Evolutionary conservation across 495 filamentous ascomycete genomes (phyloP), one percentile per base, ranked within the genome.

Genomic region (Trichoderma gamsii): DNA sequence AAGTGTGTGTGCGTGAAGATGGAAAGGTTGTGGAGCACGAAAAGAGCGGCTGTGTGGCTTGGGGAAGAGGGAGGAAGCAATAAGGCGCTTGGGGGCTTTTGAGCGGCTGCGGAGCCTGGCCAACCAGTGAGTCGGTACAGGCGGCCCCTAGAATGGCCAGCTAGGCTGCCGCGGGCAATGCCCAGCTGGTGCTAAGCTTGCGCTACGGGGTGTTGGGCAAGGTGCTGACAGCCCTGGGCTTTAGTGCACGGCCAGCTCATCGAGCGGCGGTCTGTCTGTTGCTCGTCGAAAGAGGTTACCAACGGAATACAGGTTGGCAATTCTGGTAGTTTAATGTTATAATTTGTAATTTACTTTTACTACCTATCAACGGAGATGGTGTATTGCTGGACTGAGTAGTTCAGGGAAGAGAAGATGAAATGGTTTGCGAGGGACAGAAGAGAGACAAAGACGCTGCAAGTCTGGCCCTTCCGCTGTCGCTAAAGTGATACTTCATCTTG

Each of bases 1-100:
- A 61, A 61, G 56, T 61, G 56, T 61, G 56, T 61, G 56, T 61
- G 56, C 56, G 56, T 61, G 56, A 61, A 61, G 56, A 61, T 21
- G 56, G 56, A 61, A 61, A 61, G 56, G 25, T 15, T 27, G 56
- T 61, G 56, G 23, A 32, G 56, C 12, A 21, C 27, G 56, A 32
- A 61, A 61, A 7, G 56, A 61, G 56, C 56, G 56, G 56, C 56
- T 61, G 23, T 61, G 56, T 61, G 56, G 56, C 56, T 29, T 21
- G 12, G 56, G 56, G 8, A 61, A 25, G 56, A 27, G 56, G 56
- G 23, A 61, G 56, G 25, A 3, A 32, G 56, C 56, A 61, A 32
- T 15, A 61, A 21, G 8, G 21, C 15, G 51, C 9, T 32, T 27
- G 23, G 23, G 44, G n/a, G 44, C 44, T 49, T 49, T 18, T 49